Conservation (phyloP, 768 basidiomycete genomes). For the Sporobolomyces pararoseus region DNA sequence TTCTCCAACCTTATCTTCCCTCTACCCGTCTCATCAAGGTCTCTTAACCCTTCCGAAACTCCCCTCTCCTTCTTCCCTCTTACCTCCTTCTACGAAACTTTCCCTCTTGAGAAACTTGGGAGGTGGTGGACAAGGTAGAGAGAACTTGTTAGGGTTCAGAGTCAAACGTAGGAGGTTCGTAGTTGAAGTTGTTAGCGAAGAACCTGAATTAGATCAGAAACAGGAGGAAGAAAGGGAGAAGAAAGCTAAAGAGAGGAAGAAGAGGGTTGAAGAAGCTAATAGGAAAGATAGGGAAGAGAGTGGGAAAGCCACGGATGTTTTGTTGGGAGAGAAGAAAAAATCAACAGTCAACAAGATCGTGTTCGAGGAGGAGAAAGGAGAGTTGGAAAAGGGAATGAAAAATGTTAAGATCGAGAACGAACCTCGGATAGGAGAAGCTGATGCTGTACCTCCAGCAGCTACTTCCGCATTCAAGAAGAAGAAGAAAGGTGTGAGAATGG, state of each 20-base stretch:
- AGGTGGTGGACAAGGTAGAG: conserved; percentile 62
- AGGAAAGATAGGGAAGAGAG: conserved; percentile 30
- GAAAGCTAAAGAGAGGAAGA: conserved; percentile 1
- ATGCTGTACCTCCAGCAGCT: too few species aligned
- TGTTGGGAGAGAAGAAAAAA: conserved; percentile 1
- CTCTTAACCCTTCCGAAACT: conserved; percentile 71
- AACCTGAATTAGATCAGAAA: conserved; percentile 41
- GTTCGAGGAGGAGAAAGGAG: background rate
- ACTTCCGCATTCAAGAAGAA: conserved; percentile 23
- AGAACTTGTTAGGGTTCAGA: conserved; percentile 94
- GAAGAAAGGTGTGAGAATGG: conserved; percentile 16
- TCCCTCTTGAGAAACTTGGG: conserved; percentile 77
- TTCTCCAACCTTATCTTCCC: conserved; percentile 66
- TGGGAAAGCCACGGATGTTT: conserved; percentile 19
- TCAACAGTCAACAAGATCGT: too few species aligned
- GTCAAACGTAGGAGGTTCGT: conserved; percentile 80
- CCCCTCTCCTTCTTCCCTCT: conserved; percentile 62
- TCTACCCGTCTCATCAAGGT: conserved; percentile 83
- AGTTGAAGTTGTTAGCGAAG: conserved; percentile 78
- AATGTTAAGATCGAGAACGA: background rate
- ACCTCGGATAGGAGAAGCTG: too few species aligned
- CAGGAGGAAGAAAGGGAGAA: conserved; percentile 22
- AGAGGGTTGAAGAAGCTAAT: conserved; percentile 30
- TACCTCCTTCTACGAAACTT: conserved; percentile 73
- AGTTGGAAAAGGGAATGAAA: conserved; percentile 1